Evolutionary conservation across 306 rosid species (phyloP), one percentile per base, ranked within the genome.

Genomic region (Fragaria ananassa): DNA sequence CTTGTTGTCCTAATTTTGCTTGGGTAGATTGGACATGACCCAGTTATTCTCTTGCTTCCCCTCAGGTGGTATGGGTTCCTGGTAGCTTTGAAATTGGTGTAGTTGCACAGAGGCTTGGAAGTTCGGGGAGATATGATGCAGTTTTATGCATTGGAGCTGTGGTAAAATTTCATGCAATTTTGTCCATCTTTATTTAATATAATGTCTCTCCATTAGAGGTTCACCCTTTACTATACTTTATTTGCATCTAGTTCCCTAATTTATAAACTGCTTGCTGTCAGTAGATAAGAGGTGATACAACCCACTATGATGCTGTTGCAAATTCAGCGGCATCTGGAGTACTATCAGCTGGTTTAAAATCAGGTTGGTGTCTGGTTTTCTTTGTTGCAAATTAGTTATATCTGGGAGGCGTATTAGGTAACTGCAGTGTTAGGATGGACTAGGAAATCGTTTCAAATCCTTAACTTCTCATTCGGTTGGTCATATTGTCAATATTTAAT

Each of bases 21-120:
- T 29, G 31, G 31, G 31, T 29, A 29, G 31, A 29, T 29, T 29
- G 31, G 31, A 23, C 31, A 3, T n/a, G 27, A 53, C 15, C 39
- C 37, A 29, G 71, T 62, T 81, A 46, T 81, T 68, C 31, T 31
- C 47, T 76, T 79, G 17, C 31, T 29, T 29, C 78, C 71, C 63
- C 51, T 77, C 84, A 92, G 96, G 97, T 92, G 81, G 96, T 95
- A 35, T 92, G 98, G 97, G 97, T 92, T 76, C 98, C 97, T 31
- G 97, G 98, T 75, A 71, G 97, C 89, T 95, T 90, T 73, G 98
- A 95, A 80, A 90, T 95, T 76, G 97, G 97, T 51, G 86, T 83
- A 50, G 92, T 77, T 72, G 98, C 98, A 25, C 79, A 80, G 76
- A 89, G 81, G 79, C 87, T 95, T 63, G 96, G 96, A 42, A 91